Evolutionary conservation across 805 yeast genomes (phyloP).

Genomic region (Scheffersomyces coipomensis): DNA sequence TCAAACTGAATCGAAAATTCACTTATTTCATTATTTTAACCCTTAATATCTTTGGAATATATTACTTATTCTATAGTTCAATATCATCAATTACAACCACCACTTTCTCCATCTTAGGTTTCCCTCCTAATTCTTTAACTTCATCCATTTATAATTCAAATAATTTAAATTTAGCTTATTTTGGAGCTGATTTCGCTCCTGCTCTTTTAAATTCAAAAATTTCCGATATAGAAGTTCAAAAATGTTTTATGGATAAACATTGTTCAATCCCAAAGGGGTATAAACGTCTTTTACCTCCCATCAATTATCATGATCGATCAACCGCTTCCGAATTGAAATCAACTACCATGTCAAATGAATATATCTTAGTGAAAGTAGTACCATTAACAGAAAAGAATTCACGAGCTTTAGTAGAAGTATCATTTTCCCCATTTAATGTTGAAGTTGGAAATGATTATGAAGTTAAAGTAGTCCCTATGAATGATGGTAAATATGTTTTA

Average conservation of each 20-base stretch:
- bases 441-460: neutral
- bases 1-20: neutral
- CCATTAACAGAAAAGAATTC: slow-evolving; percentile 1
- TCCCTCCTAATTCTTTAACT: too few relatives aligned
- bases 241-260: slow-evolving; percentile 2
- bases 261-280: slow-evolving; percentile 6
- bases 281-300: slow-evolving; percentile 4
- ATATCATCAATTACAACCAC: neutral
- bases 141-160: neutral
- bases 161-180: neutral
- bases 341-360: neutral
- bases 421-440: neutral
- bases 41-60: neutral
- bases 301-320: slow-evolving; percentile 4
- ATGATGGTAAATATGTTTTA: neutral
- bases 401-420: slow-evolving; percentile 6
- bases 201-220: neutral
- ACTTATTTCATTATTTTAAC: neutral
- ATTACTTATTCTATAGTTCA: neutral
- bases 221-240: slow-evolving; percentile 3
- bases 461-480: neutral
- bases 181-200: neutral
- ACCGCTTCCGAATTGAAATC: neutral
- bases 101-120: neutral
- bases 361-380: slow-evolving; percentile 2